These are phyloP conservation scores for Batrachochytrium dendrobatidis DNA, from an alignment of 371 early-diverging fungal species.

Conservation along the genomic window DNA sequence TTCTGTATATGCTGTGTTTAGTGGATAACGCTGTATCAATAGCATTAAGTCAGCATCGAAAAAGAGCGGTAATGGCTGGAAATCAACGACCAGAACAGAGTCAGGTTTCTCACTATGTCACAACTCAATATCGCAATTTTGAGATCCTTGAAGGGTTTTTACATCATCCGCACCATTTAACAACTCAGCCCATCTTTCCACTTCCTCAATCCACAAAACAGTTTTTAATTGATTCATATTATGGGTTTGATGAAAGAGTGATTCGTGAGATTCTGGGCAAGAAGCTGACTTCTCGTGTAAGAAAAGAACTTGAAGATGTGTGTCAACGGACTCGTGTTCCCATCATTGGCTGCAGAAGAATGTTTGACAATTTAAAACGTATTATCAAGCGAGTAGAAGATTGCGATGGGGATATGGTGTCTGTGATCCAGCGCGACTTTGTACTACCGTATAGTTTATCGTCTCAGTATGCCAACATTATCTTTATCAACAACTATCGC, in stretches of 20 bases:
- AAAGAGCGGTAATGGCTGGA: neutral
- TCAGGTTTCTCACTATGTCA: slow-evolving; percentile 1
- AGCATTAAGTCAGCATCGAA: neutral
- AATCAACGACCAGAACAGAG: neutral
- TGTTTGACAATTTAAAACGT: slow-evolving; percentile 61
- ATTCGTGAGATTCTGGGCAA: slow-evolving; percentile 42
- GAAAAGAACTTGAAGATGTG: slow-evolving; percentile 40
- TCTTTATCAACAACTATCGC: slow-evolving; percentile 52
- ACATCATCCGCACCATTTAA: slow-evolving; percentile 26
- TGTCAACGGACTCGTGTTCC: slow-evolving; percentile 38
- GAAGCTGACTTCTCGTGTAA: slow-evolving; percentile 31
- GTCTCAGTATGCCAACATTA: slow-evolving; percentile 46
- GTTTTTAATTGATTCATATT: slow-evolving; percentile 49
- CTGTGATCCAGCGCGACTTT: slow-evolving; percentile 41
- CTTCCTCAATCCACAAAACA: slow-evolving; percentile 24
- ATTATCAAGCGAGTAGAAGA: slow-evolving; percentile 54
- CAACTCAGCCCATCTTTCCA: slow-evolving; percentile 37
- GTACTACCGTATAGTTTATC: slow-evolving; percentile 40
- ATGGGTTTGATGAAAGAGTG: slow-evolving; percentile 47
- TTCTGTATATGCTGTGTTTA: neutral
- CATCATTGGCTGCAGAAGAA: slow-evolving; percentile 46
- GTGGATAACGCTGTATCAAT: neutral
- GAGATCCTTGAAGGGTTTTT: slow-evolving; percentile 33
- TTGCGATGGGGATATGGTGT: slow-evolving; percentile 39
- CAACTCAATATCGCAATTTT: slow-evolving; percentile 28